phyloP scores from a whole-genome alignment of 139 green algal species.

The Chlorella sp. region DNA sequence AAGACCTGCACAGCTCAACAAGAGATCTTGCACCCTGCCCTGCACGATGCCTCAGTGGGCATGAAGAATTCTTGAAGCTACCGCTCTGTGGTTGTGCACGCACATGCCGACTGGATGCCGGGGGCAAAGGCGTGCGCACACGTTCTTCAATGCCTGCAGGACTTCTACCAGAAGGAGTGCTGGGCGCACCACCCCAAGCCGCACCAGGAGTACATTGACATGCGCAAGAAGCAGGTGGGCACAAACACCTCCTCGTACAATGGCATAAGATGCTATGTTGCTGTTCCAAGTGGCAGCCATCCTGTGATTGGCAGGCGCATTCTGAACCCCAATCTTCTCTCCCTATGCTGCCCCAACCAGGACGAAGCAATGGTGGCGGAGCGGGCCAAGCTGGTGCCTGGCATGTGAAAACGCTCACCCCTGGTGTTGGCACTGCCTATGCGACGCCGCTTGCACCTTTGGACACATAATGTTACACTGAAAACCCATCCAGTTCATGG shows the following conservation, averaged over 20 bases:
- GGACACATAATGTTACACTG: too few species aligned
- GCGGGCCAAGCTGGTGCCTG: constrained; percentile 65
- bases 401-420: constrained; percentile 55
- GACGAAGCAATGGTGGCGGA: constrained; percentile 65
- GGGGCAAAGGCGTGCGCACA: too few species aligned
- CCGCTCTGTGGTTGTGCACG: background rate
- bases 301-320: background rate
- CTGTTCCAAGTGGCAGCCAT: background rate
- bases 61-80: background rate
- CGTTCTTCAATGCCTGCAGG: too few species aligned
- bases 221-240: constrained; percentile 55
- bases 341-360: constrained; percentile 5
- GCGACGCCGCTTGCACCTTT: too few species aligned
- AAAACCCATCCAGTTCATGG: too few species aligned
- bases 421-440: too few species aligned
- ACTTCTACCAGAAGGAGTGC: constrained; percentile 92
- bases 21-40: too few species aligned
- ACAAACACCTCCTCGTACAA: background rate
- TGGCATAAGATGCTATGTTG: too few species aligned
- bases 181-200: constrained; percentile 92
- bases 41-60: background rate
- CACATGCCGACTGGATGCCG: too few species aligned
- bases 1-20: too few species aligned
- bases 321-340: background rate
- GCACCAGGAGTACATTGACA: constrained; percentile 84